A percentile compares a stretch with the other conserved stretches of the same genome.
phyloP scores from a whole-genome alignment of 257 asterid genomes.

The Gynochthodes officinalis region DNA sequence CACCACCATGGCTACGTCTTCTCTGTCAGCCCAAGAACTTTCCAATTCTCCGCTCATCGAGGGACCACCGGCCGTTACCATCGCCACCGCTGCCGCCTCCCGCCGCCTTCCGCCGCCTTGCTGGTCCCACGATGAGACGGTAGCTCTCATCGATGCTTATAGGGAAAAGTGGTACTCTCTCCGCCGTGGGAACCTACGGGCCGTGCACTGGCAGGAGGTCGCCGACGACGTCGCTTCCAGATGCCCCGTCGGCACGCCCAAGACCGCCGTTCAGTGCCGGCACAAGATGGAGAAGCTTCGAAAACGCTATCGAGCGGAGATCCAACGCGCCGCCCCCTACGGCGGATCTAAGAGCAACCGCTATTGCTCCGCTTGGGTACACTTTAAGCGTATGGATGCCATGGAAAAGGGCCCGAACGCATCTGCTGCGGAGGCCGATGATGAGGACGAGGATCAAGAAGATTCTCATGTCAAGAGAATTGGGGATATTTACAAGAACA shows the following conservation, averaged over 20 bases:
- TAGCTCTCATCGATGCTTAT: slow-evolving; percentile 73
- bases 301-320: slow-evolving; percentile 87
- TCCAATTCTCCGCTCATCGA: slow-evolving; percentile 32
- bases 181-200: slow-evolving; percentile 87
- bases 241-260: slow-evolving; percentile 50
- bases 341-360: slow-evolving; percentile 58
- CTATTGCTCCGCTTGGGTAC: slow-evolving; percentile 82
- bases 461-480: slow-evolving; percentile 41
- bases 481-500: slow-evolving; percentile 45
- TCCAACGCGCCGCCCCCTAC: slow-evolving; percentile 78
- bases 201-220: slow-evolving; percentile 97
- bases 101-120: slow-evolving; percentile 97
- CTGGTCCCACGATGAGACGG: slow-evolving; percentile 94
- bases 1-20: slow-evolving; percentile 34
- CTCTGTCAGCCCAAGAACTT: slow-evolving; percentile 7
- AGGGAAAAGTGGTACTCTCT: slow-evolving; percentile 90
- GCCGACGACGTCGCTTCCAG: slow-evolving; percentile 68
- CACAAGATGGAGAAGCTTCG: slow-evolving; percentile 99
- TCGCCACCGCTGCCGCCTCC: slow-evolving; percentile 41
- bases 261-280: slow-evolving; percentile 94
- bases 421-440: slow-evolving; percentile 44
- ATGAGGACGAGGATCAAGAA: slow-evolving; percentile 43
- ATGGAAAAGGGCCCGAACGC: slow-evolving; percentile 86
- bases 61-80: slow-evolving; percentile 43
- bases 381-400: slow-evolving; percentile 73